Evolutionary conservation across 108 stramenopile species (phyloP), one percentile per base, ranked within the genome.

Genomic region (Nitzschia palea): DNA sequence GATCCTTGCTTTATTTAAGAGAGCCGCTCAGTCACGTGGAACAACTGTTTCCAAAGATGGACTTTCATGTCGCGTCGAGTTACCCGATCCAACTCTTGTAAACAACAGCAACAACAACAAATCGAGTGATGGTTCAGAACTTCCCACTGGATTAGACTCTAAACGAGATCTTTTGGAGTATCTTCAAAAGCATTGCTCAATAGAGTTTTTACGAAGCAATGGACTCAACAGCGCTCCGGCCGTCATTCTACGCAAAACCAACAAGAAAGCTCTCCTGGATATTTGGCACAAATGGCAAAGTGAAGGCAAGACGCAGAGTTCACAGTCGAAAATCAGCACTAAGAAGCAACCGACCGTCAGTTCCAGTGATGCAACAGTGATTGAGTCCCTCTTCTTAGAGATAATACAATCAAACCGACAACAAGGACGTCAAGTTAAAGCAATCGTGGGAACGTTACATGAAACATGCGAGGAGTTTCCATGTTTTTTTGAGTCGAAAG

Each of bases 401-500:
- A 48, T 48, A 8, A 20, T 48, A 4, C 17, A 18, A 48, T 4
- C 15, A 20, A 20, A 5, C 4, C 8, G 22, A 48, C 15, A 48
- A 48, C 15, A 8, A n/a, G 47, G 47, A 12, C 18, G 22, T 25
- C 1, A 9, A 10, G 15, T 26, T 4, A 23, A 20, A 55, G 45
- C 62, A 1, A 44, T 92, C 40, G 90, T 84, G 29, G 84, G 69
- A 32, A 78, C 73, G 26, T 72, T 92, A 55, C 90, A 92, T 56
- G 90, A 92, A 71, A 75, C 77, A 17, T 84, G 73, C 36, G 74
- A 83, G 1, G 90, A 92, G 62, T 77, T 92, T 32, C 87, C 90
- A 0, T 87, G 80, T 60, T 89, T 84, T 70, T 64, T 56, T 1
- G 66, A 45, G 35, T 34, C 1, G 2, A 18, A 54, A 26, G 35